phyloP scores from a whole-genome alignment of 1,284 basidiomycete genomes.

The Ganoderma boninense region DNA sequence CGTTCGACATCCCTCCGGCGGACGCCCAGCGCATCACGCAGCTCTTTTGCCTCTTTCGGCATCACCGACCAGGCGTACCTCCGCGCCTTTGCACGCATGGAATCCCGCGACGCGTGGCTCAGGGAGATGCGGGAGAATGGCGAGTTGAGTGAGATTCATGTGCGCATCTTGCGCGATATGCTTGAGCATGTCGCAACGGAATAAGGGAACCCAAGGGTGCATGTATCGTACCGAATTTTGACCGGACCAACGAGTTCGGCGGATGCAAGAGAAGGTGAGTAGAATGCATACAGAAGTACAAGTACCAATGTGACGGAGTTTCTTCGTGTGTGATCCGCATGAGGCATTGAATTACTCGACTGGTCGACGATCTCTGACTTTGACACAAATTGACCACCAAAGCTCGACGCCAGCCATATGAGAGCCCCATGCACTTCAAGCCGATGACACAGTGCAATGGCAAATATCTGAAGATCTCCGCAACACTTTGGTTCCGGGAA shows the following conservation, averaged over 20 bases:
- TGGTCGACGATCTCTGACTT: too few relatives aligned
- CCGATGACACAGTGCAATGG: background rate
- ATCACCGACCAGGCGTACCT: background rate
- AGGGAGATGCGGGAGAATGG: background rate
- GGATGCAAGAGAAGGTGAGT: background rate
- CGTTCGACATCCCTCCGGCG: background rate
- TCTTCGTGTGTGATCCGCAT: too few relatives aligned
- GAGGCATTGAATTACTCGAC: too few relatives aligned
- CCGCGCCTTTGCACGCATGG: background rate
- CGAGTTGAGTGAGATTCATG: background rate
- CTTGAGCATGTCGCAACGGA: background rate
- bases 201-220: background rate
- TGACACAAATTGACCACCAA: too few relatives aligned
- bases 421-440: background rate
- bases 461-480: background rate
- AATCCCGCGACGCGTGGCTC: background rate
- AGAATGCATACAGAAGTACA: background rate
- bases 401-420: background rate
- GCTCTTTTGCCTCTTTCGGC: background rate
- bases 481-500: background rate
- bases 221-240: background rate
- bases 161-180: slow-evolving; percentile 3
- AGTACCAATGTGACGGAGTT: background rate
- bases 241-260: background rate
- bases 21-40: background rate